Evolutionary conservation across 2,329 filamentous ascomycete genomes (phyloP), one percentile per base, ranked within the genome.

Genomic region (Ilyonectria robusta): DNA sequence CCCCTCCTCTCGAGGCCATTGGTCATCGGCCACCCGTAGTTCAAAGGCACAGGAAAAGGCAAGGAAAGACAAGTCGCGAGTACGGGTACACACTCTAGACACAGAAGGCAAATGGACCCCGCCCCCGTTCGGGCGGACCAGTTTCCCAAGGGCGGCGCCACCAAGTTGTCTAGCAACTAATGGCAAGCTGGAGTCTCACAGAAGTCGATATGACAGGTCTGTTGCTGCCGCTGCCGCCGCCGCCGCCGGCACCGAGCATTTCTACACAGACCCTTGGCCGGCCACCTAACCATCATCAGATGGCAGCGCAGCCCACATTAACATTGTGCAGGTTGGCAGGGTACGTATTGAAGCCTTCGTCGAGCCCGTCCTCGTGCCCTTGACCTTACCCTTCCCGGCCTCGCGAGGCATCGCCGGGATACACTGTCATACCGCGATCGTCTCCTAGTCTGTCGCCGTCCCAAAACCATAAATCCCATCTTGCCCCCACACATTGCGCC

Each of bases 171-270:
- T 72, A 71, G 65, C 59, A 69, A 66, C 69, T 59, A 73, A 70
- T 74, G 72, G 68, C 71, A 71, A 67, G 70, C 68, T 68, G 47
- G 62, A 72, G 77, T 77, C 72, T 78, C 72, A 78, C 72, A 75
- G 69, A 66, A 66, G 66, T 47, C 70, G 73, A 80, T 79, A 75
- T 80, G 78, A 80, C 78, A 80, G 72, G 78, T 80, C 78, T 79
- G 63, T 57, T 73, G 59, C 61, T 62, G 40, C 57, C 35, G 59
- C 61, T 62, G 40, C 57, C 35, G 62, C 66, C 51, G 67, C 66
- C 71, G 64, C 61, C 73, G 76, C 71, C 70, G 62, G 54, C 61
- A 31, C 63, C 69, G 50, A 71, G 68, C 70, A 64, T 67, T 68
- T 63, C 70, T 70, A 67, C 73, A 64, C 65, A 76, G 62, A 72